Evolutionary conservation across 225 moss, liverwort and hornwort genomes (phyloP).

Genomic region (Bryoerythrophyllum caledonicum): DNA sequence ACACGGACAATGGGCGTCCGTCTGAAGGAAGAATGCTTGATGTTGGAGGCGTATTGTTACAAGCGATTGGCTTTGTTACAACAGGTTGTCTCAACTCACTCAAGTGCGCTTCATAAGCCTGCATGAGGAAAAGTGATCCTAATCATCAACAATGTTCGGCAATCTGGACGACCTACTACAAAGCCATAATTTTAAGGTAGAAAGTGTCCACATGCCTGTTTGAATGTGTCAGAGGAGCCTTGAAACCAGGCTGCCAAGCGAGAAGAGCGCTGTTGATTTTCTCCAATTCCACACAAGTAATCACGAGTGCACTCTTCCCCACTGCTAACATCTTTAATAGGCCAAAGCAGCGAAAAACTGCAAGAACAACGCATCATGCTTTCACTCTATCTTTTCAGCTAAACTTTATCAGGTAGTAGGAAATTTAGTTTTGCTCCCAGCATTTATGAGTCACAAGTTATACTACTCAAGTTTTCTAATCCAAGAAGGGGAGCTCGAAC

Average conservation of each 20-base stretch:
- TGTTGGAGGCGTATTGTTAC: conserved; percentile 46
- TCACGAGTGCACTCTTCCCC: conserved; percentile 93
- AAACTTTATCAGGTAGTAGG: too few species aligned
- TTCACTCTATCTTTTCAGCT: too few species aligned
- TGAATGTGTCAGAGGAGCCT: conserved; percentile 56
- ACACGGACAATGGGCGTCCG: conserved; percentile 60
- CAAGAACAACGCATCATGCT: conserved; percentile 33
- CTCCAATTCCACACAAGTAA: conserved; percentile 78
- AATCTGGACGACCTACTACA: conserved; percentile 10
- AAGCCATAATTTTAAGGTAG: neutral
- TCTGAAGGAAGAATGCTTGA: conserved; percentile 46
- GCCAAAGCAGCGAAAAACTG: conserved; percentile 99
- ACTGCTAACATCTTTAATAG: conserved; percentile 64
- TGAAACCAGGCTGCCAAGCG: conserved; percentile 92
- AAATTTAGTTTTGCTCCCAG: too few species aligned
- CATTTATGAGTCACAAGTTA: too few species aligned
- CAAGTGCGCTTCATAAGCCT: conserved; percentile 57
- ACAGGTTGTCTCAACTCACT: conserved; percentile 36
- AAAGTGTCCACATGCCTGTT: conserved; percentile 47
- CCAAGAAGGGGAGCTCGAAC: conserved; percentile 39
- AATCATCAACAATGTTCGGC: conserved; percentile 11
- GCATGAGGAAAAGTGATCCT: neutral
- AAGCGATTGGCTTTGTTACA: conserved; percentile 21
- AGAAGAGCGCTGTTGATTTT: conserved; percentile 81
- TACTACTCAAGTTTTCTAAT: neutral